Base-by-base conservation (phyloP, 2,329 filamentous ascomycete species). In the Coccinonectria pachysandricola region DNA sequence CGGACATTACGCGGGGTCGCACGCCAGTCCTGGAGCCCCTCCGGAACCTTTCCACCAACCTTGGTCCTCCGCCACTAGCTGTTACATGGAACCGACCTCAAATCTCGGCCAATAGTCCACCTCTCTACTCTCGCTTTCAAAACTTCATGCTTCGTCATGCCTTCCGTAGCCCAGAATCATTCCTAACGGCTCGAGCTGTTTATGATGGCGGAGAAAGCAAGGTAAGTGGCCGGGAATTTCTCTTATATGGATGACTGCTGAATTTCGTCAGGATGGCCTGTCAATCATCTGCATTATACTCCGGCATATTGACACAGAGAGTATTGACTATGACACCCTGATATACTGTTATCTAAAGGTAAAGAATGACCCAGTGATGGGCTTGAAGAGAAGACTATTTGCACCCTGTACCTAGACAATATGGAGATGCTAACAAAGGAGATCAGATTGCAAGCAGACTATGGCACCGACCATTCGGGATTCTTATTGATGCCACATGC, bases 161-260 rank as follows among this genome's bases (percentile, higher is more conserved):
- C 2, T 75, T 76, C 37, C 65, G 71, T 19, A 72, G 70, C 38
- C 71, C 68, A 0, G 76, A 79, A 39, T 76, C 73, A 3, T 71
- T 76, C 32, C 51, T 76, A 12, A 75, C 73, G 3, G 69, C 71
- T 13, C 64, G 75, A 12, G 75, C 75, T 14, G 71, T 81, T 8
- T 81, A 80, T 43, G 76, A 81, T 44, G 76, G 76, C 17, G 76
- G 76, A 12, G 75, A 80, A 52, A 79, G 71, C 54, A 79, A 77
- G 54, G 69, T 70, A 42, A n/a, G 26, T 24, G 43, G 16, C 7
- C 7, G 11, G 10, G 13, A 9, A 9, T 2, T 2, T 12, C 23
- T 8, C n/a, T 1, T 12, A 3, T 7, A 9, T 6, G 5, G 13
- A 21, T 15, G 6, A 12, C 12, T 26, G 12, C 33, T 50, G 23